Evolutionary conservation across 306 rosid genomes (phyloP), one percentile per base, ranked within the genome.

Genomic region (Sechiopsis laciniata): DNA sequence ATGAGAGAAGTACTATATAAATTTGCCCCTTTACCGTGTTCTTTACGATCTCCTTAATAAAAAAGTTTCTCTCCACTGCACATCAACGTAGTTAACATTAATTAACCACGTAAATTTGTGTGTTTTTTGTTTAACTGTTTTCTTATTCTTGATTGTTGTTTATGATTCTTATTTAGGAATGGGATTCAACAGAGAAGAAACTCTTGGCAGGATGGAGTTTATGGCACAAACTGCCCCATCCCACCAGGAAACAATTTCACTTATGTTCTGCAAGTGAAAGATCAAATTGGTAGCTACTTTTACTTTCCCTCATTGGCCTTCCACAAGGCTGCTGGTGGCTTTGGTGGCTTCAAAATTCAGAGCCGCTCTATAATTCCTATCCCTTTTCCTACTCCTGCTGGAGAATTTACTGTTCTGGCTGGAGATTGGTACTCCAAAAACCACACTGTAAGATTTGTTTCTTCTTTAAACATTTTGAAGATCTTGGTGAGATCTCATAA

Each of bases 261-360:
- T 64, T 92, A 84, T 68, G 74, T 76, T 75, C 87, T 92, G 42
- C 97, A 92, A 80, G 97, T 92, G 8, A 90, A 92, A 67, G 96
- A 92, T 84, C 97, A 92, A 73, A 86, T 92, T 29, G 97, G 97
- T 10, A 92, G 96, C 85, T 92, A 82, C 85, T 92, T 83, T 77
- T 92, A 92, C 83, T 92, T 83, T 74, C 96, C 97, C 71, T 88
- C 97, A 71, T 88, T 88, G 77, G 86, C 84, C 48, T 77, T 92
- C 58, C 97, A 92, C 88, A 92, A 89, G 77, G 96, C 96, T 37
- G 97, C 96, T 0, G 97, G 96, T 22, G 97, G 89, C 32, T 92
- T 74, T 13, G 97, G 97, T 9, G 89, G 87, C 59, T 71, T 92
- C 79, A 80, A 73, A 79, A 88, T 92, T 3, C 81, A 73, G 0